These are phyloP conservation scores for Solanum piurae DNA, from an alignment of 257 asterid species.

Conservation along the genomic window DNA sequence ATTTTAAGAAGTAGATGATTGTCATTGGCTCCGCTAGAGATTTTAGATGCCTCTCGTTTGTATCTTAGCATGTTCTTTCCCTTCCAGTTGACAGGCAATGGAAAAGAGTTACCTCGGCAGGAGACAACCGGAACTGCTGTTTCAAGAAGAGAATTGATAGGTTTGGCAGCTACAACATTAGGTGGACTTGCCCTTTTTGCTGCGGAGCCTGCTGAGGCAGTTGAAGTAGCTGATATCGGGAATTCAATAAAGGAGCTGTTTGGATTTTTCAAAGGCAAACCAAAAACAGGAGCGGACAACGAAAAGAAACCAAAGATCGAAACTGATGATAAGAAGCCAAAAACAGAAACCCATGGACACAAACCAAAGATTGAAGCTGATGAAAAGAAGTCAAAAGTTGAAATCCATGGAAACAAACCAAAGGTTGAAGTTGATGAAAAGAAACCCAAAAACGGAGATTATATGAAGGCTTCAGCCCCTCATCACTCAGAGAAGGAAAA, in stretches of 20 bases:
- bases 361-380: conserved; percentile 11
- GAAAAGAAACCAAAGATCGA: background rate
- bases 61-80: background rate
- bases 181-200: conserved; percentile 24
- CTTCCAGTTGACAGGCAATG: conserved; percentile 23
- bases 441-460: background rate
- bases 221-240: conserved; percentile 34
- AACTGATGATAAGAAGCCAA: conserved; percentile 12
- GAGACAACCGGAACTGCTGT: conserved; percentile 3
- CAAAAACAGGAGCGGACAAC: conserved; percentile 1
- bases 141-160: conserved; percentile 45
- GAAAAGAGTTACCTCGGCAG: conserved; percentile 7
- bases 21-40: background rate
- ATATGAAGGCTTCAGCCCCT: background rate
- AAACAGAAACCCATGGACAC: conserved; percentile 10
- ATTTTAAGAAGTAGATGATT: background rate
- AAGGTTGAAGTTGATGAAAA: background rate
- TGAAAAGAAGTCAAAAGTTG: conserved; percentile 20
- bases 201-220: conserved; percentile 42
- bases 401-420: conserved; percentile 3
- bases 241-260: conserved; percentile 35
- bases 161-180: conserved; percentile 31
- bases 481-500: conserved; percentile 2
- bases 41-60: background rate
- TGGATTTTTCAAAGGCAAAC: conserved; percentile 12